Evolutionary conservation across 352 stramenopile species (phyloP).

Genomic region (Aphanomyces stellatus): DNA sequence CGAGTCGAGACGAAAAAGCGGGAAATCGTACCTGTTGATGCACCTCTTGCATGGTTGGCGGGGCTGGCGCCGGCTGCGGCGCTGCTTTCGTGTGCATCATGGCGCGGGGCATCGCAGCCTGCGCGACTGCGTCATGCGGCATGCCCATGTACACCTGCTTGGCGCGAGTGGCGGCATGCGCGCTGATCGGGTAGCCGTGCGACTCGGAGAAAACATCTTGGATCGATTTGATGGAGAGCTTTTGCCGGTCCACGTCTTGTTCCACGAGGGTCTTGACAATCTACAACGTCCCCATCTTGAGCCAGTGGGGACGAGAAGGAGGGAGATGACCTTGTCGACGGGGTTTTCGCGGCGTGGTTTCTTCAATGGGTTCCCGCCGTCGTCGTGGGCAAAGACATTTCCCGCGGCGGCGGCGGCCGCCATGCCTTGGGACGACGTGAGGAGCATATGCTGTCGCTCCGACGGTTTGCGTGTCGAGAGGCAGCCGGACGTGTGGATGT

Average conservation of each 20-base stretch:
- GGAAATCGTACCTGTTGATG: background rate
- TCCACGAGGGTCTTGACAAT: slow-evolving; percentile 18
- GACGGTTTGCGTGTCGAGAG: slow-evolving; percentile 12
- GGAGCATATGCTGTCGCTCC: slow-evolving; percentile 12
- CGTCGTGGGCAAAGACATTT: background rate
- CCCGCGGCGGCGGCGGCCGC: background rate
- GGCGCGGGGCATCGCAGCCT: no score
- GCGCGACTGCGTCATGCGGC: background rate
- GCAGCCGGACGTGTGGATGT: slow-evolving; percentile 3
- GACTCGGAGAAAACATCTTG: background rate
- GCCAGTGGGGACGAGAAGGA: background rate
- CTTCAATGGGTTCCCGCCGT: background rate
- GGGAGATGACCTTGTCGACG: slow-evolving; percentile 6
- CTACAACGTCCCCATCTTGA: background rate
- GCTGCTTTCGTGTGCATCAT: no score
- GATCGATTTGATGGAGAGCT: slow-evolving; percentile 18
- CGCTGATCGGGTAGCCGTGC: slow-evolving; percentile 10
- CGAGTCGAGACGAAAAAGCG: background rate
- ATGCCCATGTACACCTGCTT: slow-evolving; percentile 8
- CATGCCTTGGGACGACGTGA: background rate
- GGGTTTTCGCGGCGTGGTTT: slow-evolving; percentile 11
- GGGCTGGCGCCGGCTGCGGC: background rate
- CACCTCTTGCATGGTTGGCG: background rate
- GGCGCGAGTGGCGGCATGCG: slow-evolving; percentile 12
- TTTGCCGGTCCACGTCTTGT: background rate